Conservation (phyloP, 169 alveolate genomes). For the Eimeria maxima region DNA sequence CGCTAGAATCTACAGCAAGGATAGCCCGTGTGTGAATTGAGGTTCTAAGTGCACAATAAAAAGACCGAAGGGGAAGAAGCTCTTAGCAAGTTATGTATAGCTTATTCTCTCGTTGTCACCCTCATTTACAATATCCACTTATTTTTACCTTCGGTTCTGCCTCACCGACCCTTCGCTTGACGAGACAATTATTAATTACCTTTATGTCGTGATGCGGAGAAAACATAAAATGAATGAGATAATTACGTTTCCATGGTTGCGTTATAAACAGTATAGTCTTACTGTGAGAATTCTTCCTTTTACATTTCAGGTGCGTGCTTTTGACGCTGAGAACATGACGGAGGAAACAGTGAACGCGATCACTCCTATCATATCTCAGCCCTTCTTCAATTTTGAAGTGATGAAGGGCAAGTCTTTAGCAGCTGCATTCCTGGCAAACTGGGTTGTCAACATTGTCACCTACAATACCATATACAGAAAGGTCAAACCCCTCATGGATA, state of each 20-base stretch:
- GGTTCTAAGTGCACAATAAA: background rate
- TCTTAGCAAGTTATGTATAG: background rate
- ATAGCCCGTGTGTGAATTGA: background rate
- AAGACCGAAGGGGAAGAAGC: background rate
- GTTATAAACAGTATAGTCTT: background rate
- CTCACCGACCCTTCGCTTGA: background rate
- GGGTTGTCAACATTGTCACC: slow-evolving; percentile 96
- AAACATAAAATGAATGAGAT: background rate
- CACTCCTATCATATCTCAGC: slow-evolving; percentile 94
- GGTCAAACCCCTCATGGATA: slow-evolving; percentile 96
- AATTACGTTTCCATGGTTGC: background rate
- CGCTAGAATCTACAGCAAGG: background rate
- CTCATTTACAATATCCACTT: background rate
- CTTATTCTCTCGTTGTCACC: background rate
- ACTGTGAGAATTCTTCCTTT: background rate
- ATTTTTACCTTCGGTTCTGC: background rate
- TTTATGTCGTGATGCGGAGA: background rate
- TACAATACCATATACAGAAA: slow-evolving; percentile 96
- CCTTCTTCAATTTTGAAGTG: slow-evolving; percentile 94
- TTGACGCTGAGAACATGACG: slow-evolving; percentile 96
- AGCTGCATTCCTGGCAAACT: slow-evolving; percentile 96
- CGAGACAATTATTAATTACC: background rate
- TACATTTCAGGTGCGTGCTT: slow-evolving; percentile 83
- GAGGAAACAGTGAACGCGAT: slow-evolving; percentile 94
- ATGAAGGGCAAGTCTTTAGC: slow-evolving; percentile 97